These are phyloP conservation scores for Solanum arcanum DNA, from an alignment of 257 asterid species.

Conservation along the genomic window DNA sequence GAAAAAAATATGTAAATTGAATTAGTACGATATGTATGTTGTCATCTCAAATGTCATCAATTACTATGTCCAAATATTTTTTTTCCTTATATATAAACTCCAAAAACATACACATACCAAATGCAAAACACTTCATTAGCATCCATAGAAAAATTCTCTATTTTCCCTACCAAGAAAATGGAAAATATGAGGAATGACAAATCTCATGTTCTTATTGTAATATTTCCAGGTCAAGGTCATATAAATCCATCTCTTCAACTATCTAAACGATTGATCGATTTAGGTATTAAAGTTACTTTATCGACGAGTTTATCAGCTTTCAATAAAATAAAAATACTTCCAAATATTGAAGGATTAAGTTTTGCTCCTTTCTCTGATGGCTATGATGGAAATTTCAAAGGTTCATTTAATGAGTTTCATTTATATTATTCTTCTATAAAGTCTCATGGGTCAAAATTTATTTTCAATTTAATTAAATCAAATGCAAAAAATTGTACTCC, in stretches of 20 bases:
- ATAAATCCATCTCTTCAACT: slow-evolving; percentile 12
- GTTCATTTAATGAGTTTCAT: background rate
- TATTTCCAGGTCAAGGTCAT: slow-evolving; percentile 19
- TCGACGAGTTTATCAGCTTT: background rate
- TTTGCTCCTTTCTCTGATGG: slow-evolving; percentile 3
- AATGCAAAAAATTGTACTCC: background rate
- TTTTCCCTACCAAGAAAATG: background rate
- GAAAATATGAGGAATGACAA: background rate
- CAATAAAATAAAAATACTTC: background rate
- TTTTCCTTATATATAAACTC: background rate
- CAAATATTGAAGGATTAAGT: background rate
- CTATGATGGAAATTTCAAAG: background rate
- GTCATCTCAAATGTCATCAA: background rate
- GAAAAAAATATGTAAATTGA: background rate
- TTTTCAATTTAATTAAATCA: background rate
- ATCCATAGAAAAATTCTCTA: background rate
- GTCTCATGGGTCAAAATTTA: background rate
- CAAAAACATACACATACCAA: background rate
- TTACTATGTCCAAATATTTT: background rate
- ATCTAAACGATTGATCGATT: background rate
- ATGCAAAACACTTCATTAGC: background rate
- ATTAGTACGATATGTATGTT: background rate
- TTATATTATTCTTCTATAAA: background rate
- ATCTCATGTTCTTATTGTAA: slow-evolving; percentile 2
- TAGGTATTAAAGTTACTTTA: slow-evolving; percentile 4